Base-by-base conservation (phyloP, 371 early-diverging fungal species). In the Rhizomucor pusillus region DNA sequence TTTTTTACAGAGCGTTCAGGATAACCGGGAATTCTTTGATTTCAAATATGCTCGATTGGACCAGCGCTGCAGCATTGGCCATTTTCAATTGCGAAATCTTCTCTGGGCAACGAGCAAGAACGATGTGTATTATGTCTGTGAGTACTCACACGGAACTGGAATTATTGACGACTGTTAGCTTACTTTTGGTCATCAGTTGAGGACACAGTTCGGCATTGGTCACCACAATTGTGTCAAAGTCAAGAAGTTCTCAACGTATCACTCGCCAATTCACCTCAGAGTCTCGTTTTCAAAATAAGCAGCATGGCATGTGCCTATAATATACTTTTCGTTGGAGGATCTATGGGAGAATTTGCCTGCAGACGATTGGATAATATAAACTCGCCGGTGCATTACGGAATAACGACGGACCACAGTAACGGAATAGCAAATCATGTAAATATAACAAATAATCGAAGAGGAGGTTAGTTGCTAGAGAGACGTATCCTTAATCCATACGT, bases 61-160 rank as follows among this genome's bases (percentile, higher is more conserved):
- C 24, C 67, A 70, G 23, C 62, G 54, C 20, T 78, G 75, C 43
- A 66, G 57, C 11, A 62, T 65, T 52, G 70, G 69, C 3, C 91
- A 93, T 54, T 88, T 90, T 46, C 92, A 91, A 67, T 77, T 91
- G 23, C 79, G 93, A 34, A 86, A 93, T 57, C 65, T 91, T 37
- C 57, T 93, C 11, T 84, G 79, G 69, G 82, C 89, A 0, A 85
- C 90, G 1, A 84, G 75, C 62, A 86, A 84, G 48, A 85, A 90
- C 62, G 82, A 85, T 47, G 73, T 90, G 9, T 89, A 75, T 51
- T 90, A 86, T 58, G 72, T 77, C 14, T 56, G 85, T 83, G 69
- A 66, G 79, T 56, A 29, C 12, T 23, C 43, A 1, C 19, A 22
- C 16, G 10, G 25, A 41, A 25, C 14, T 23, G 13, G 41, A 22